These are phyloP conservation scores for Xerocomus amazonicus DNA, from an alignment of 1,284 basidiomycete genomes.

Conservation along the genomic window DNA sequence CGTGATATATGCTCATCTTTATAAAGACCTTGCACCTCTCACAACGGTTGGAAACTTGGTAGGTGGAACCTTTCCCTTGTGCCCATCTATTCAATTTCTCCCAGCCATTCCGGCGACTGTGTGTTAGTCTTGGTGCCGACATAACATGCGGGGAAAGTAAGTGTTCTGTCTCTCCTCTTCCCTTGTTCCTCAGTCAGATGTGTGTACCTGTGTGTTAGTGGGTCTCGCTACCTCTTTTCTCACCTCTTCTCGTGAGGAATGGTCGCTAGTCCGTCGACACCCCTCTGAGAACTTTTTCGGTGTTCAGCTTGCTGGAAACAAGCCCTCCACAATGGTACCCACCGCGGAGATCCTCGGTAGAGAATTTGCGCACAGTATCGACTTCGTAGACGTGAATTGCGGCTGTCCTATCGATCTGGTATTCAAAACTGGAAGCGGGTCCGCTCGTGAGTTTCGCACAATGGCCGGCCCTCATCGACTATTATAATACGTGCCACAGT, in stretches of 20 bases:
- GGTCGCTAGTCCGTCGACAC: constrained; percentile 86
- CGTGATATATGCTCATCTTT: constrained; percentile 4
- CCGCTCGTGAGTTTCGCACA: constrained; percentile 59
- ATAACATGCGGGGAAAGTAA: constrained; percentile 94
- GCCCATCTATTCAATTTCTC: constrained; percentile 1
- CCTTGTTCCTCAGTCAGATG: background rate
- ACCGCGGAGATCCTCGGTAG: constrained; percentile 81
- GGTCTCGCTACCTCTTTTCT: constrained; percentile 82
- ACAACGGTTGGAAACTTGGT: constrained; percentile 96
- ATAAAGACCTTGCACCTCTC: constrained; percentile 82
- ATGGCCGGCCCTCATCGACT: background rate
- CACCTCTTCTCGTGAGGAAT: constrained; percentile 82
- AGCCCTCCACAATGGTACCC: constrained; percentile 73
- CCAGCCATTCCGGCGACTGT: constrained; percentile 90
- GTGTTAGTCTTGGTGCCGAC: constrained; percentile 83
- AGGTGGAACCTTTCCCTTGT: constrained; percentile 21
- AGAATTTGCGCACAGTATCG: constrained; percentile 63
- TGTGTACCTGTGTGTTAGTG: constrained; percentile 46
- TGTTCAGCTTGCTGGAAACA: constrained; percentile 81
- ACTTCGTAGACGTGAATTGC: constrained; percentile 95
- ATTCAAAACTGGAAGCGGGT: constrained; percentile 88
- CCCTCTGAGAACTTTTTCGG: constrained; percentile 89
- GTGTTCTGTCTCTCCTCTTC: constrained; percentile 11
- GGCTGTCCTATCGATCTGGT: constrained; percentile 98
- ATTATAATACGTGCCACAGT: constrained; percentile 42